Base-by-base conservation (phyloP, 108 stramenopile species). In the Nitzschia sp. region DNA sequence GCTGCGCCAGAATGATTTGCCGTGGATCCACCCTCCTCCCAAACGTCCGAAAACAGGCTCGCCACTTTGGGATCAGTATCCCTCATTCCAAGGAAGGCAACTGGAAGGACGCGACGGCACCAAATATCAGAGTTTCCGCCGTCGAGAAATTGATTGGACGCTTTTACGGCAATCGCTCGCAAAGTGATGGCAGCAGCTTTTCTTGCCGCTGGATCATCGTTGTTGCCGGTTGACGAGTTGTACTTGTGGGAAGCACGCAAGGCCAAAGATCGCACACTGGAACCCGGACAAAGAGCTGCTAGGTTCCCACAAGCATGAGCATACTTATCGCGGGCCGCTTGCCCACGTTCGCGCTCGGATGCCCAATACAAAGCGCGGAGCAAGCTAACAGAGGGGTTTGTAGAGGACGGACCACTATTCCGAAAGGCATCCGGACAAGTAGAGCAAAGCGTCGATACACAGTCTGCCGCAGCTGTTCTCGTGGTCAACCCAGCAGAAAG, bases 11-110 rank as follows among this genome's bases (percentile, higher is more conserved):
- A 35, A 5, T 59, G 53, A 48, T 79, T 83, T 33, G 81, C 71
- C n/a, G 74, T 82, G 3, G 82, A 47, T 2, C 88, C 84, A 9
- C 91, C 94, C 74, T 95, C 94, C n/a, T 95, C 88, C 91, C 91
- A 95, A 15, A 67, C 66, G 29, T 67, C 47, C 28, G 54, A 18
- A n/a, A 27, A 92, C 8, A 87, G 56, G 19, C 79, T 72, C 33
- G 84, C 62, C 33, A 87, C 80, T 46, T 76, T 85, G 23, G 66
- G 31, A 61, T 95, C 90, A 6, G 72, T 46, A 64, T 95, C 94
- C 59, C 87, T 81, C 68, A 69, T 77, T 9, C 94, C 94, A 27
- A 95, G 51, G 61, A 80, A 95, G 3, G 88, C 83, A 25, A 86
- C 70, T 1, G 94, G 94, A 8, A 95, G 65, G 0, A 95, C 82